Evolutionary conservation across 169 alveolate genomes (phyloP), one percentile per base, ranked within the genome.

Genomic region (Plasmodium cynomolgi): DNA sequence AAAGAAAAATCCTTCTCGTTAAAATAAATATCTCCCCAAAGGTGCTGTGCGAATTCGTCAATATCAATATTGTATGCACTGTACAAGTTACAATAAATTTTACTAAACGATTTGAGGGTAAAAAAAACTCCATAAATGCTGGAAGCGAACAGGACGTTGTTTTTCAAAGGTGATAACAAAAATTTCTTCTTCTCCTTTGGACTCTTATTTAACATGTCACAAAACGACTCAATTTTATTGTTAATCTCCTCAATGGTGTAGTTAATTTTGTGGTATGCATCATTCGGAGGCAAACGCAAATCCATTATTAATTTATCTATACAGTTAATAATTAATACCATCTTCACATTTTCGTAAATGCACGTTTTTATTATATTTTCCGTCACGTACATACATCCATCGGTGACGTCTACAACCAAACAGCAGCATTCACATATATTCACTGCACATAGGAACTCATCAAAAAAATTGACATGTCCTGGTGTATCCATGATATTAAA

Each of bases 391-490:
- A 98, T 98, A 1, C 99, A 97, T 8, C 99, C 99, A 96, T 98
- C 99, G 15, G 99, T 96, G 11, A 97, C 98, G 95, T 99, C 99
- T 5, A 99, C 98, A 2, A 99, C 98, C 13, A 99, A 84, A 20
- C 99, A 97, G 37, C 99, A 99, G 47, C 99, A 99, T 95, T 99
- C 99, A 41, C 99, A 97, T 4, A 99, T 90, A 88, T 99, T 98
- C 91, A 98, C 84, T 9, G 99, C 98, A 41, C 99, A 98, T 23
- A 97, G 97, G 41, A 98, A 98, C 97, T 99, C 99, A 94, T 99
- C 99, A 62, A 97, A 93, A 95, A 99, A 99, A 93, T 98, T 98
- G 3, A 99, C 99, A 95, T 99, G 99, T 13, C 99, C 99, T 4
- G 99, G 99, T 0, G 99, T 98, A 83, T 99, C 99, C 82, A 98